Evolutionary conservation across 1,284 basidiomycete genomes (phyloP).

Genomic region (Anthracocystis setariae): DNA sequence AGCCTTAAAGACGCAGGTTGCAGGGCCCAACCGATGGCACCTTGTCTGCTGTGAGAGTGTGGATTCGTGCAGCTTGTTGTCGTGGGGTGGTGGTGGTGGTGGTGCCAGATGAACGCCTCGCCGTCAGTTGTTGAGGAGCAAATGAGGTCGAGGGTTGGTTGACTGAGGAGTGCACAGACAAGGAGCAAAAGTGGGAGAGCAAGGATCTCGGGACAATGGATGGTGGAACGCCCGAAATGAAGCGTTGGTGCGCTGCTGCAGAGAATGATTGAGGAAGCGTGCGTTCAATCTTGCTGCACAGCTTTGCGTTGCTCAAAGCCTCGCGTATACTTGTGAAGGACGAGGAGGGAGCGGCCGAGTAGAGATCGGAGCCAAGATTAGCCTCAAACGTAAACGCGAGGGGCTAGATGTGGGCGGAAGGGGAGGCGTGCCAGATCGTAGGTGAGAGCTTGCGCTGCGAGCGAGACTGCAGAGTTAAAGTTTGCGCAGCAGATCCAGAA

Average conservation of each 20-base stretch:
- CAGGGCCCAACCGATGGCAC: no score
- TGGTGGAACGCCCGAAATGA: slow-evolving; percentile 14
- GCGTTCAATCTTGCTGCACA: slow-evolving; percentile 11
- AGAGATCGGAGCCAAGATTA: neutral
- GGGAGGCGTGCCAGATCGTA: slow-evolving; percentile 5
- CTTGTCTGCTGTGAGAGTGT: no score
- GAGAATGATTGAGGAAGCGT: neutral
- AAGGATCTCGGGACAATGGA: slow-evolving; percentile 1
- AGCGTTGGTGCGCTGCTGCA: slow-evolving; percentile 23
- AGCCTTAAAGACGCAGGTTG: no score
- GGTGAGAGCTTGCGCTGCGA: neutral
- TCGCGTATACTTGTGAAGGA: neutral
- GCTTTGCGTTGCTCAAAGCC: neutral
- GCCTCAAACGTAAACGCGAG: slow-evolving; percentile 8
- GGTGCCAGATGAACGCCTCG: no score
- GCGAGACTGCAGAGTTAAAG: slow-evolving; percentile 1
- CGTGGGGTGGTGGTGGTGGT: no score
- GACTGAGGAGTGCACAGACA: neutral
- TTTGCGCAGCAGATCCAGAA: neutral
- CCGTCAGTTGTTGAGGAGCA: no score
- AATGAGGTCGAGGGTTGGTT: no score
- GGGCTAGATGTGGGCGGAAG: neutral
- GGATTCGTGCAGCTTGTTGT: no score
- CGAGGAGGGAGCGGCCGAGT: neutral
- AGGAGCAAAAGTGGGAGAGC: neutral